Evolutionary conservation across 2,329 filamentous ascomycete species (phyloP), one percentile per base, ranked within the genome.

Genomic region (Fusarium begoniae): DNA sequence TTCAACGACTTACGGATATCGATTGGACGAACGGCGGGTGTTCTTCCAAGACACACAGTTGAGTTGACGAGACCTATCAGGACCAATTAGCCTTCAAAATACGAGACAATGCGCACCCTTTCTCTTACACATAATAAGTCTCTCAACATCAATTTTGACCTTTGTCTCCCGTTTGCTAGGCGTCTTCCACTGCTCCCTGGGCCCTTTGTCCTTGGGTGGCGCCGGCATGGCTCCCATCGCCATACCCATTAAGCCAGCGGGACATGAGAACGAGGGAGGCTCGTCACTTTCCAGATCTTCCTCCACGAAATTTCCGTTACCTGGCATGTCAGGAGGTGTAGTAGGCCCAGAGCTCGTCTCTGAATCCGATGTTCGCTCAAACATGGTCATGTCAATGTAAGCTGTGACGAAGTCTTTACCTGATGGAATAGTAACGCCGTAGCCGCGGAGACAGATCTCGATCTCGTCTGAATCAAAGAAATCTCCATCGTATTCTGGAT

Each of bases 391-490:
- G 4, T 67, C 64, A 7, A 67, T 66, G 4, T 67, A 44, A 0
- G 62, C 62, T 20, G 62, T 67, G 1, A 67, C 62, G 12, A 51
- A 66, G 7, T 51, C 62, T 9, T 51, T 66, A 0, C 12, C 26
- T 0, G 64, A 3, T 10, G 64, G 64, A 7, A 67, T 67, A 0
- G 62, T 67, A 2, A 67, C 64, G 1, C 64, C 64, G 17, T 67
- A 67, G 7, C 44, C 64, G n/a, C 62, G 40, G 3, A 67, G 30
- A 12, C 30, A 66, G 4, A 67, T 67, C 14, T 67, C 64, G 1
- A 67, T 66, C 4, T 67, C 64, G 1, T 67, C 64, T 1, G 30
- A 12, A 7, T 67, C 64, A 13, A 67, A 67, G 22, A 66, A 67
- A 0, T 67, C 64, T 3, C 64, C 64, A 0, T 50, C 41, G 6